Evolutionary conservation across 768 basidiomycete species (phyloP).

Genomic region (Leucosporidium creatinivorum): DNA sequence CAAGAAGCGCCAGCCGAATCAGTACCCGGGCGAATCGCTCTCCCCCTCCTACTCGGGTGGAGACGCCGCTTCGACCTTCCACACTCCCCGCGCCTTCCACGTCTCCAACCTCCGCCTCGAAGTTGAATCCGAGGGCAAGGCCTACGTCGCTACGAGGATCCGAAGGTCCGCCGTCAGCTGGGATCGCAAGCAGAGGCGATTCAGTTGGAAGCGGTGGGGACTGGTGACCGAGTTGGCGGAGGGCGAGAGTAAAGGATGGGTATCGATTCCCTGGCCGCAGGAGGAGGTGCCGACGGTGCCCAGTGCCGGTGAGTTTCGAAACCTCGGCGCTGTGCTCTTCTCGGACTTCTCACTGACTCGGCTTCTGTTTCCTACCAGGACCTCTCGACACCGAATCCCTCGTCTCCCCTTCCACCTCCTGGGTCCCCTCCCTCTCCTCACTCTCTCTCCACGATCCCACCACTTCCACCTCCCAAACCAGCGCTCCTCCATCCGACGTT

Average conservation of each 20-base stretch:
- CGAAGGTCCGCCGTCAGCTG: constrained; percentile 22
- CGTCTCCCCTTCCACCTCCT: constrained; percentile 10
- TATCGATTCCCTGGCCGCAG: constrained; percentile 25
- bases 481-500: not conserved
- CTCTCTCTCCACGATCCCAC: constrained; percentile 18
- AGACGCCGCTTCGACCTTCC: constrained; percentile 12
- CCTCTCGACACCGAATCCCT: constrained; percentile 7
- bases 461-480: not conserved
- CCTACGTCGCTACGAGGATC: constrained; percentile 28
- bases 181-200: constrained; percentile 20
- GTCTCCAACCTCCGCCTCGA: constrained; percentile 32
- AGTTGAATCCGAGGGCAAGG: constrained; percentile 15
- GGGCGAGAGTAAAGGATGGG: constrained; percentile 17
- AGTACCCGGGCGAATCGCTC: constrained; percentile 29
- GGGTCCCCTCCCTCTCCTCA: constrained; percentile 13
- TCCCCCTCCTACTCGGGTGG: constrained; percentile 1
- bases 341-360: not conserved
- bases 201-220: constrained; percentile 28
- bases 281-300: constrained; percentile 12
- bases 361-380: not conserved
- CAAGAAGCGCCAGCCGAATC: constrained; percentile 27
- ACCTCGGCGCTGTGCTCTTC: not conserved
- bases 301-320: not conserved
- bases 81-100: constrained; percentile 24
- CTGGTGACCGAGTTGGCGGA: constrained; percentile 21